These are phyloP conservation scores for Neofusicoccum parvum DNA, from an alignment of 2,329 filamentous ascomycete species.

Conservation along the genomic window DNA sequence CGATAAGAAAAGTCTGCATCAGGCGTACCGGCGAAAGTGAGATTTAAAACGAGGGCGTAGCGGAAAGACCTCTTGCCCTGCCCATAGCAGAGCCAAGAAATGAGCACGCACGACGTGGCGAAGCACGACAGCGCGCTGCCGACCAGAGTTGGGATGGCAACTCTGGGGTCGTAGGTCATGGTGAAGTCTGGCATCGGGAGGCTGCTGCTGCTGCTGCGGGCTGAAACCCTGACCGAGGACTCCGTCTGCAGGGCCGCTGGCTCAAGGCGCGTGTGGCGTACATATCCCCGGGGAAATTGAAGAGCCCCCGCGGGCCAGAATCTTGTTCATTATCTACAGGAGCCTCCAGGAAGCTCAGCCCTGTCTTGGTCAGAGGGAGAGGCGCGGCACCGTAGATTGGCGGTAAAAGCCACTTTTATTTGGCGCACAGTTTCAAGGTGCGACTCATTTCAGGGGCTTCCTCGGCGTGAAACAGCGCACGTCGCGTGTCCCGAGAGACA, in stretches of 20 bases:
- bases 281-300: slow-evolving; percentile 3
- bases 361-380: slow-evolving; percentile 1
- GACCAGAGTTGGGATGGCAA: slow-evolving; percentile 27
- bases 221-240: not conserved
- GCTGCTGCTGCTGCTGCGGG: not conserved
- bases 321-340: not conserved
- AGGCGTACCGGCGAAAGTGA: slow-evolving; percentile 29
- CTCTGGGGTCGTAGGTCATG: slow-evolving; percentile 1
- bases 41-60: slow-evolving; percentile 30
- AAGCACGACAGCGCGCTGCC: slow-evolving; percentile 29
- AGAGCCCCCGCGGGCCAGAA: not conserved
- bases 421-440: slow-evolving; percentile 15
- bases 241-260: not conserved
- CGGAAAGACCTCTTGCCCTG: slow-evolving; percentile 29
- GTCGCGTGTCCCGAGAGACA: slow-evolving; percentile 6
- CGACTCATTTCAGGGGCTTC: slow-evolving; percentile 1
- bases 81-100: slow-evolving; percentile 27
- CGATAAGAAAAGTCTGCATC: not conserved
- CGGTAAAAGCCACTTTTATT: slow-evolving; percentile 6
- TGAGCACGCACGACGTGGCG: slow-evolving; percentile 26
- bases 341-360: not conserved
- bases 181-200: not conserved
- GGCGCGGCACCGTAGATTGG: not conserved
- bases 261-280: slow-evolving; percentile 6
- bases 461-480: slow-evolving; percentile 16